These are phyloP conservation scores for Tetrahymena malaccensis DNA, from an alignment of 73 alveolate species.

Conservation along the genomic window DNA sequence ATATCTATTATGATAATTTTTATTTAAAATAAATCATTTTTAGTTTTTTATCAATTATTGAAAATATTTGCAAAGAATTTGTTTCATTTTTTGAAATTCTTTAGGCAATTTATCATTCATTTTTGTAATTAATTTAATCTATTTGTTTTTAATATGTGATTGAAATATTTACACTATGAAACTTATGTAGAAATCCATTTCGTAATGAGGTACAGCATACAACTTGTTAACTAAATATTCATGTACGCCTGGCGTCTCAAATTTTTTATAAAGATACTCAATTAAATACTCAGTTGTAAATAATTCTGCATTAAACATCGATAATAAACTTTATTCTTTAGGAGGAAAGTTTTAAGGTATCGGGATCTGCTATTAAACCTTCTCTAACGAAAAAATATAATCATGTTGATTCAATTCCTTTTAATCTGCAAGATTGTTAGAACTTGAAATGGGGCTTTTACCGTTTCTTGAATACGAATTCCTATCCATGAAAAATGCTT, in stretches of 20 bases:
- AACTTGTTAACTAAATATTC: background rate
- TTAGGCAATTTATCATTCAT: background rate
- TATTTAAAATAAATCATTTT: no score
- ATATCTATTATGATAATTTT: background rate
- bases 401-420: background rate
- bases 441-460: background rate
- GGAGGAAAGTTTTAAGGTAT: background rate
- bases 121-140: background rate
- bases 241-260: background rate
- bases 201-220: background rate
- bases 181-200: background rate
- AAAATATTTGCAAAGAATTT: no score
- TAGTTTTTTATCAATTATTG: no score
- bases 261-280: background rate
- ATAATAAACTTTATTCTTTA: background rate
- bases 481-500: background rate
- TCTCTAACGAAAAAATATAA: background rate
- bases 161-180: background rate
- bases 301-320: background rate
- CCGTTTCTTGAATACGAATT: background rate
- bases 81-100: no score
- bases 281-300: background rate
- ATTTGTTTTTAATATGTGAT: background rate
- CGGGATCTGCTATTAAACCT: background rate
- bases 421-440: background rate